Percentiles rank a stretch among this genome's conserved stretches.
These are phyloP conservation scores for Simplicillium aogashimaense DNA, from an alignment of 2,329 filamentous ascomycete genomes.

Conservation along the genomic window DNA sequence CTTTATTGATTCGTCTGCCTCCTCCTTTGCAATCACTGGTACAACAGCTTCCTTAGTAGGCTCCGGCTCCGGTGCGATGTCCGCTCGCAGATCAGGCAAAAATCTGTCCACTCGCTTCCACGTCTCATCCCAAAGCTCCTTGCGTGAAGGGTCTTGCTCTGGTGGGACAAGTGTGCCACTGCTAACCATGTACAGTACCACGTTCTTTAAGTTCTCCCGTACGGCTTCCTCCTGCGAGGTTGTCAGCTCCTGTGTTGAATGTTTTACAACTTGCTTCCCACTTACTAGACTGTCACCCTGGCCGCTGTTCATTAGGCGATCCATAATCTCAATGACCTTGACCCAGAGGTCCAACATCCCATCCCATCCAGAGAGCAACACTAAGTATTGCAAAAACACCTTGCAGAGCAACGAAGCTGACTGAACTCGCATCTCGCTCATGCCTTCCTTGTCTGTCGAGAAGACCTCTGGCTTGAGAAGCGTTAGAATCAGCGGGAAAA, in stretches of 20 bases:
- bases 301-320: constrained; percentile 90
- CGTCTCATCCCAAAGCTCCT: constrained; percentile 50
- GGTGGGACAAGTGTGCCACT: constrained; percentile 75
- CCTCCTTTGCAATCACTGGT: neutral
- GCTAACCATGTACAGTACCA: constrained; percentile 88
- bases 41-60: neutral
- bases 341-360: constrained; percentile 89
- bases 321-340: constrained; percentile 87
- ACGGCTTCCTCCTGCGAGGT: constrained; percentile 77
- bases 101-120: constrained; percentile 59
- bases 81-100: constrained; percentile 42
- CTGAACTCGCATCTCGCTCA: constrained; percentile 91
- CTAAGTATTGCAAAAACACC: constrained; percentile 89
- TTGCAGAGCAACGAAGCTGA: constrained; percentile 87
- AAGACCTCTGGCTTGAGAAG: constrained; percentile 92
- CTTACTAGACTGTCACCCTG: constrained; percentile 80
- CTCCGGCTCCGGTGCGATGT: constrained; percentile 4
- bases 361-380: constrained; percentile 73
- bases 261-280: constrained; percentile 9
- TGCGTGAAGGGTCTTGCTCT: constrained; percentile 41
- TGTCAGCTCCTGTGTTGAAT: constrained; percentile 7
- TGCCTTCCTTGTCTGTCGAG: constrained; percentile 79
- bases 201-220: constrained; percentile 91
- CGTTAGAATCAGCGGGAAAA: constrained; percentile 82
- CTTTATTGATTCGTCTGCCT: neutral